A percentile compares a stretch with the other conserved stretches of the same genome.
Conservation (phyloP, 2,329 filamentous ascomycete genomes). For the Paraphoma sp. region DNA sequence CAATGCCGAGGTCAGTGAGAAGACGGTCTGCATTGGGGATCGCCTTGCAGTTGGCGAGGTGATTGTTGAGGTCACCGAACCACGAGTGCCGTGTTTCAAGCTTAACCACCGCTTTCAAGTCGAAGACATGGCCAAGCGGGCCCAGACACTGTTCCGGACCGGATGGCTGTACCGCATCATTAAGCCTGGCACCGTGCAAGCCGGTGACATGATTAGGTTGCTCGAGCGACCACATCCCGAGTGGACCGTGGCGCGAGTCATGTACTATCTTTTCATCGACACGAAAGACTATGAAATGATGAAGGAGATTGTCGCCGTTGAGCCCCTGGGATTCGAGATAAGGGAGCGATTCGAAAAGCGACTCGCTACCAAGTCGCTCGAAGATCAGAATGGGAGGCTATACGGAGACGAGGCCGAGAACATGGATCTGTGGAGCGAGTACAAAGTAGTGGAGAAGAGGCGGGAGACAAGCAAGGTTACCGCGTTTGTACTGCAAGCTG, state of each 20-base stretch:
- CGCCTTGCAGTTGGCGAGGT: slow-evolving; percentile 59
- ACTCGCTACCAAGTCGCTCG: slow-evolving; percentile 55
- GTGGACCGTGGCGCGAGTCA: slow-evolving; percentile 69
- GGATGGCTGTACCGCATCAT: slow-evolving; percentile 73
- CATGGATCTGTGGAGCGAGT: slow-evolving; percentile 46
- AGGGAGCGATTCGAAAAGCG: slow-evolving; percentile 60
- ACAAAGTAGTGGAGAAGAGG: slow-evolving; percentile 58
- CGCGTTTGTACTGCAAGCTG: slow-evolving; percentile 61
- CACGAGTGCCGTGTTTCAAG: slow-evolving; percentile 71
- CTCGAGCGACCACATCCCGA: slow-evolving; percentile 62
- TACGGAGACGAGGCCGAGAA: slow-evolving; percentile 32
- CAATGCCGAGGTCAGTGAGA: slow-evolving; percentile 64
- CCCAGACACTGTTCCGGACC: slow-evolving; percentile 64
- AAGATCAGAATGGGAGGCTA: slow-evolving; percentile 38
- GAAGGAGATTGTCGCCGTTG: slow-evolving; percentile 49
- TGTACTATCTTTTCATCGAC: slow-evolving; percentile 67
- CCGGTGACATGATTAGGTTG: slow-evolving; percentile 64
- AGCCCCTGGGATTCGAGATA: slow-evolving; percentile 58
- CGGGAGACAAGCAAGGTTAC: slow-evolving; percentile 59
- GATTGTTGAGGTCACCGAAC: slow-evolving; percentile 65
- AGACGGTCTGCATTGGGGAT: slow-evolving; percentile 71
- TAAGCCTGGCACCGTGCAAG: slow-evolving; percentile 59
- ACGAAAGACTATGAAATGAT: slow-evolving; percentile 57
- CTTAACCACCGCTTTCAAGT: slow-evolving; percentile 71
- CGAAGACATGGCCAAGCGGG: slow-evolving; percentile 66